These are phyloP conservation scores for Phaeolepiota aurea DNA, from an alignment of 768 basidiomycete genomes.

Conservation along the genomic window DNA sequence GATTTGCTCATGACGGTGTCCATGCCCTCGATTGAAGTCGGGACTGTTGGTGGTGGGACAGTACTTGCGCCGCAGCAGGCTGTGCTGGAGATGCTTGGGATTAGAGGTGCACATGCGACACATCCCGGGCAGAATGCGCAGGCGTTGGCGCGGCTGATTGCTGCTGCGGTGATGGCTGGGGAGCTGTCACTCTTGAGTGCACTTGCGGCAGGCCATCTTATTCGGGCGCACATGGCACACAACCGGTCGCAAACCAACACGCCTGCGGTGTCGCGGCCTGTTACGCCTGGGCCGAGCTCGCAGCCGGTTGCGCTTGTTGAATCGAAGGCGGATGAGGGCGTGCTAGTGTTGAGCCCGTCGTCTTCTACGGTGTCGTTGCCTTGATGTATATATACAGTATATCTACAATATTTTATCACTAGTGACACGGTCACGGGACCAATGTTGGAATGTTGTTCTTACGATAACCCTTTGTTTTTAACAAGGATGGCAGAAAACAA, in stretches of 20 bases:
- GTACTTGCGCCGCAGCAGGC: conserved; percentile 84
- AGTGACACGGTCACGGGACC: background rate
- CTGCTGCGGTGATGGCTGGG: conserved; percentile 93
- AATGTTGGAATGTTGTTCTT: background rate
- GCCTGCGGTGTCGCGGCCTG: conserved; percentile 54
- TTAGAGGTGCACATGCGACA: conserved; percentile 83
- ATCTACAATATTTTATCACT: background rate
- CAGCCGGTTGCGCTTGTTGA: conserved; percentile 6
- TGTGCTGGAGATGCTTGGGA: conserved; percentile 89
- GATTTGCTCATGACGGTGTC: conserved; percentile 90
- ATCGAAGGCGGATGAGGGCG: conserved; percentile 3
- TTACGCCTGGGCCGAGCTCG: conserved; percentile 40
- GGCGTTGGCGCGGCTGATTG: conserved; percentile 82
- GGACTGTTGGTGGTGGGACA: conserved; percentile 95
- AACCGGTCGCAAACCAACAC: conserved; percentile 83
- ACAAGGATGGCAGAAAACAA: background rate
- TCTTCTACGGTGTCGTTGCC: conserved; percentile 32
- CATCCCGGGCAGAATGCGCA: conserved; percentile 87
- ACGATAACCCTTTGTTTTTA: too few species aligned
- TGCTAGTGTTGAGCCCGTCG: conserved; percentile 18
- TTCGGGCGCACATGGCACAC: conserved; percentile 88
- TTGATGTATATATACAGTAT: conserved; percentile 23
- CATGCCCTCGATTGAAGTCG: conserved; percentile 99
- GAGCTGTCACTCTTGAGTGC: conserved; percentile 89
- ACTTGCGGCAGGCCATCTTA: conserved; percentile 90